Evolutionary conservation across 176 grass and related monocot species (phyloP).

Genomic region (Olyra latifolia): DNA sequence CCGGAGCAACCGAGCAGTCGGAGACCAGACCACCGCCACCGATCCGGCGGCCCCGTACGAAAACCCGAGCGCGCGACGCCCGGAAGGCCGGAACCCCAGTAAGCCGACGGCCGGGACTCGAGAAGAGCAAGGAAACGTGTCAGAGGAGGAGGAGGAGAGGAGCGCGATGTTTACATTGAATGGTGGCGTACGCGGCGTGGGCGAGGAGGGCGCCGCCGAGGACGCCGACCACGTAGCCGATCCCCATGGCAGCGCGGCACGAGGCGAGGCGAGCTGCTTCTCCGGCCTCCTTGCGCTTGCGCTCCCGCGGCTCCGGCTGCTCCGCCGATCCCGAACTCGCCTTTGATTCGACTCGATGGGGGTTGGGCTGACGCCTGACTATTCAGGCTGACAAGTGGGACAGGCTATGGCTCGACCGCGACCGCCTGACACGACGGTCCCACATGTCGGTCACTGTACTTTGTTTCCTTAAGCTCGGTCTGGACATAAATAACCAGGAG

Average conservation of each 20-base stretch:
- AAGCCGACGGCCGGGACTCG: neutral
- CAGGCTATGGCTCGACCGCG: neutral
- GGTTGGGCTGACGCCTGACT: neutral
- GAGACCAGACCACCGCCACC: too few relatives aligned
- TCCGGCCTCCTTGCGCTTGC: neutral
- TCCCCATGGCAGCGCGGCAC: conserved; percentile 46
- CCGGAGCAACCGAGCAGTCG: neutral
- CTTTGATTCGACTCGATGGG: neutral
- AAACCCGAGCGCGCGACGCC: neutral
- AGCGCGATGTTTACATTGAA: conserved; percentile 54
- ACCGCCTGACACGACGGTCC: neutral
- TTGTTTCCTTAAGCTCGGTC: neutral
- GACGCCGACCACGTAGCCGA: conserved; percentile 75
- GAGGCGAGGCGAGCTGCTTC: neutral
- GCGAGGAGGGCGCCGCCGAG: conserved; percentile 80
- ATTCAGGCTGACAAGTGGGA: neutral
- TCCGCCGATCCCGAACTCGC: neutral
- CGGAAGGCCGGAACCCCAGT: neutral
- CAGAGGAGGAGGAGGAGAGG: neutral
- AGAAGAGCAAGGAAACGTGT: neutral
- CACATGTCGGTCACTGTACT: neutral
- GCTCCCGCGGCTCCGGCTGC: neutral
- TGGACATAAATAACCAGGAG: too few relatives aligned
- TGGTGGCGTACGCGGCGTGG: conserved; percentile 83
- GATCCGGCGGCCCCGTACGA: neutral